These are phyloP conservation scores for Trypanosoma platydactyli DNA, from an alignment of 208 protist species.

Conservation along the genomic window DNA sequence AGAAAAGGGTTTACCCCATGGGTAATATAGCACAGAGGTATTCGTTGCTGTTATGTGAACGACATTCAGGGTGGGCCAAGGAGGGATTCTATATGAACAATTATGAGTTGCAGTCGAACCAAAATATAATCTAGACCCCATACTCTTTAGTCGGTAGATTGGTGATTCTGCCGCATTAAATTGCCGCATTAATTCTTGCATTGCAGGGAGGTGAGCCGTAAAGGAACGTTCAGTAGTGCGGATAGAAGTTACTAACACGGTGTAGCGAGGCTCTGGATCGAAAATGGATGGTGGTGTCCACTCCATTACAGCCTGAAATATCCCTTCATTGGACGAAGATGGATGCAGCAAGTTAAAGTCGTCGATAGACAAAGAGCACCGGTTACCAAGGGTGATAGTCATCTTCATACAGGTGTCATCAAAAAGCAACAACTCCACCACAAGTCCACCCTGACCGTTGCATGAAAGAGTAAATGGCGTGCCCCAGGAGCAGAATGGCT, in stretches of 20 bases:
- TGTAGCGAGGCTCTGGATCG: not conserved
- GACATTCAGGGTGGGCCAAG: conserved; percentile 20
- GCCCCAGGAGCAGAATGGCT: conserved; percentile 13
- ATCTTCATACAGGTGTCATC: conserved; percentile 20
- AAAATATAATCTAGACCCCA: conserved; percentile 25
- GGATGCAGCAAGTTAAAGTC: conserved; percentile 3
- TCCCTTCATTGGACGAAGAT: not conserved
- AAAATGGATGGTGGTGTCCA: conserved; percentile 12
- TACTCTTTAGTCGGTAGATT: conserved; percentile 22
- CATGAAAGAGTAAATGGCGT: conserved; percentile 15
- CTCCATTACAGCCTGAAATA: conserved; percentile 1
- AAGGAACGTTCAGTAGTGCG: conserved; percentile 10
- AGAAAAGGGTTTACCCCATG: conserved; percentile 7
- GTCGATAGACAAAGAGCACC: conserved; percentile 6
- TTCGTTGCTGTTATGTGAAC: conserved; percentile 11
- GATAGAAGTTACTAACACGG: conserved; percentile 4
- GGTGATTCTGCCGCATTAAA: conserved; percentile 12
- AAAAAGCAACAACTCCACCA: conserved; percentile 16
- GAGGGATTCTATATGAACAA: conserved; percentile 4
- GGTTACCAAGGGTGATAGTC: not conserved
- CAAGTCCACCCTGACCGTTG: conserved; percentile 9
- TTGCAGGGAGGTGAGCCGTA: conserved; percentile 14
- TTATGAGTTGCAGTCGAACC: not conserved
- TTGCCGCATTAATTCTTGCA: conserved; percentile 17
- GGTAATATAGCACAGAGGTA: conserved; percentile 9